Evolutionary conservation across 2,329 filamentous ascomycete species (phyloP).

Genomic region (Fusarium sp.): DNA sequence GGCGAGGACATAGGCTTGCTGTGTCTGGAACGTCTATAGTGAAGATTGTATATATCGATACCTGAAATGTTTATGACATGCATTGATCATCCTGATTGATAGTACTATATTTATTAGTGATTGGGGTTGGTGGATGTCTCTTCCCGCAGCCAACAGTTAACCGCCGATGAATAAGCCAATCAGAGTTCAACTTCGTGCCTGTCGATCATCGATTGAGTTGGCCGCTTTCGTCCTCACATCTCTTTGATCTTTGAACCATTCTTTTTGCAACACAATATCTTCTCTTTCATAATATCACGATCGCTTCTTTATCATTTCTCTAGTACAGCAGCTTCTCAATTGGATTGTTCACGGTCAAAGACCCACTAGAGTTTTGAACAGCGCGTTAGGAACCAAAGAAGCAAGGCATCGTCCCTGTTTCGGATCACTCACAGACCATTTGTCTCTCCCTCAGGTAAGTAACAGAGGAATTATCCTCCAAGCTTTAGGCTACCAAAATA

Average conservation of each 20-base stretch:
- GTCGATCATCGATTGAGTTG: neutral
- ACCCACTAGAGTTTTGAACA: neutral
- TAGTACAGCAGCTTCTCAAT: neutral
- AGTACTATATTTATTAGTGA: neutral
- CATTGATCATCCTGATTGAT: neutral
- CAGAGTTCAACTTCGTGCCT: neutral
- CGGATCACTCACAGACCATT: neutral
- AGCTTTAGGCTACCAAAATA: neutral
- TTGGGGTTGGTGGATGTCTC: neutral
- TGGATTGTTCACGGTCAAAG: neutral
- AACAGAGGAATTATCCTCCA: neutral
- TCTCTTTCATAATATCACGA: neutral
- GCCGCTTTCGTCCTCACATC: neutral
- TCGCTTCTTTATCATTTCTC: neutral
- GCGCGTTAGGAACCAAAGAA: neutral
- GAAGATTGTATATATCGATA: constrained; percentile 41
- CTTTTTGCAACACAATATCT: neutral
- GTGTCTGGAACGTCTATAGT: constrained; percentile 9
- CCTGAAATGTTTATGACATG: constrained; percentile 31
- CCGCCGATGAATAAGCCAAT: constrained; percentile 16
- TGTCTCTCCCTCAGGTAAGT: neutral
- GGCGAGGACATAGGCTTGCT: constrained; percentile 5
- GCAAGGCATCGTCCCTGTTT: neutral
- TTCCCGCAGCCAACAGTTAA: constrained; percentile 11
- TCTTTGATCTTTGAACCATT: neutral